Conservation (phyloP, 148 eudicot species). For the Amaranthus palmeri region DNA sequence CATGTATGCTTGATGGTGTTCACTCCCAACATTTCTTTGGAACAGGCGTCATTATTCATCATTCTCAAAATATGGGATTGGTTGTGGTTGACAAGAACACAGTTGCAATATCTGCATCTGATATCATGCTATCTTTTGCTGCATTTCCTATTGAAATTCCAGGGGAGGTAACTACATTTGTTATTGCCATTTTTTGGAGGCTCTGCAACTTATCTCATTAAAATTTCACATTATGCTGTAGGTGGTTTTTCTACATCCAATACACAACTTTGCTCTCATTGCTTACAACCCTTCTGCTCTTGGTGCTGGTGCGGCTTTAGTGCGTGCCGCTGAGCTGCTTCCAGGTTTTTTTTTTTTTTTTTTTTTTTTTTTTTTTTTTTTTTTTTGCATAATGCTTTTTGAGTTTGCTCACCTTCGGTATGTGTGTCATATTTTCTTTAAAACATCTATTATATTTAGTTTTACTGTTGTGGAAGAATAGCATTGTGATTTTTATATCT, state of each 20-base stretch:
- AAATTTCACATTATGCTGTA: constrained; percentile 21
- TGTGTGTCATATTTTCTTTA: background rate
- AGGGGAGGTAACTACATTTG: constrained; percentile 58
- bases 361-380: constrained; percentile 49
- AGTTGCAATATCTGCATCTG: constrained; percentile 82
- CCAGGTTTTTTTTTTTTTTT: constrained; percentile 54
- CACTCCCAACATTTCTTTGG: constrained; percentile 92
- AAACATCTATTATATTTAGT: background rate
- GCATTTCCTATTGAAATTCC: constrained; percentile 95
- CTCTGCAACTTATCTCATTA: constrained; percentile 14
- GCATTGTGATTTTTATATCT: background rate
- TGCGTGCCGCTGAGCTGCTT: constrained; percentile 90
- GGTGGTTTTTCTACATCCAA: constrained; percentile 97
- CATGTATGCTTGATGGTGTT: constrained; percentile 96
- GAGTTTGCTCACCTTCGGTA: background rate
- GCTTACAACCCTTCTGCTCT: constrained; percentile 90
- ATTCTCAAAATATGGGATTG: constrained; percentile 80
- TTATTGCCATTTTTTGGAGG: background rate
- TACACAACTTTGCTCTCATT: constrained; percentile 88
- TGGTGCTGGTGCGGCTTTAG: constrained; percentile 76
- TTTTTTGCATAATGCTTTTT: background rate
- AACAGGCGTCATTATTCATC: constrained; percentile 82
- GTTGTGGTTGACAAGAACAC: constrained; percentile 96
- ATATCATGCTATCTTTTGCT: constrained; percentile 92
- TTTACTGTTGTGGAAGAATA: constrained; percentile 1